Base-by-base conservation (phyloP, 495 filamentous ascomycete species). In the Penicillium dipodomyicola region DNA sequence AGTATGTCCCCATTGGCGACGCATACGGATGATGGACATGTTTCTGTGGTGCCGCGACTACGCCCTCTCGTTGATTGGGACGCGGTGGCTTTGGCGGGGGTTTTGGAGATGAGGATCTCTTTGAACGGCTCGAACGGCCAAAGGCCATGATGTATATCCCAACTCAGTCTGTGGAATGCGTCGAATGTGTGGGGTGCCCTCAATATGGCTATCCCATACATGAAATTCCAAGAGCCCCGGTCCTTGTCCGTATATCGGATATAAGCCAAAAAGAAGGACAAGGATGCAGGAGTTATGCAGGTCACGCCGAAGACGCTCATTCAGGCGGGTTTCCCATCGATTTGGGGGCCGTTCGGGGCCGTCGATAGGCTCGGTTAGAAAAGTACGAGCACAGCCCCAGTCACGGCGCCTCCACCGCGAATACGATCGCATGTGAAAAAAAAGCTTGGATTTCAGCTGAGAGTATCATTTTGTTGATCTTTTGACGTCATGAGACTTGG, bases 81-180 rank as follows among this genome's bases (percentile, higher is more conserved):
- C 52, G 52, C 10, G 52, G 52, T 37, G 52, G 43, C 47, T 54
- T 54, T 30, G 43, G 42, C 4, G 52, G 52, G 5, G 52, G 52
- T 14, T 27, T 32, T 39, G 52, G 32, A 20, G 52, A 54, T 9
- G 52, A 27, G 3, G 30, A 8, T 39, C 52, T 46, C 14, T 14
- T 39, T 19, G 52, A 39, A 22, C 30, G 42, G 39, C 30, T 20
- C 5, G 33, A 54, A 19, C n/a, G 41, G 15, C 42, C 43, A 47
- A 54, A 54, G 8, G 20, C 52, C 52, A 54, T 54, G 11, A 15
- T 29, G 30, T 37, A 17, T 30, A 15, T 3, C 25, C 35, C 8
- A 19, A 15, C n/a, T 41, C 37, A 27, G 25, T 41, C 3, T 41
- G 15, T 19, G 4, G 9, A 11, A 9, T n/a, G 10, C 3, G 11